Evolutionary conservation across 768 basidiomycete species (phyloP).

Genomic region (Mycena metata): DNA sequence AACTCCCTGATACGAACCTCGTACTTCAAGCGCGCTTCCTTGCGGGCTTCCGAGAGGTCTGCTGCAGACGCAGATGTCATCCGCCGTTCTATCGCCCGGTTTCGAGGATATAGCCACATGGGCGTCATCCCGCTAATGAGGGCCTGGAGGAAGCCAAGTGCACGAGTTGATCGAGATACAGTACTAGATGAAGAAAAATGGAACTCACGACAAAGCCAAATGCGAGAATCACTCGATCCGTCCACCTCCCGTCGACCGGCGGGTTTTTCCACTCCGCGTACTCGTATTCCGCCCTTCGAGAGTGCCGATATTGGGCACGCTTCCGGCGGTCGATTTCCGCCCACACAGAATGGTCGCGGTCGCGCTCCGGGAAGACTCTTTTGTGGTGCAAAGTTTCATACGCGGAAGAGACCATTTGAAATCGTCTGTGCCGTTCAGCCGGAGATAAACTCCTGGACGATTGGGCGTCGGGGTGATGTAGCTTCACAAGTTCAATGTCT

Average conservation of each 20-base stretch:
- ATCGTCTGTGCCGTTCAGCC: constrained; percentile 55
- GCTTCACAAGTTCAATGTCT: constrained; percentile 70
- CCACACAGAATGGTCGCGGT: constrained; percentile 20
- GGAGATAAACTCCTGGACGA: constrained; percentile 47
- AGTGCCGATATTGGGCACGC: constrained; percentile 28
- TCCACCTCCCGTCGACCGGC: constrained; percentile 21
- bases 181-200: background rate
- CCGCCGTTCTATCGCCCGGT: constrained; percentile 13
- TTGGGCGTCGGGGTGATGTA: constrained; percentile 65
- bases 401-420: constrained; percentile 63
- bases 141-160: background rate
- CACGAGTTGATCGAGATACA: background rate
- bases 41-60: constrained; percentile 29
- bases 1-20: constrained; percentile 28
- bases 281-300: constrained; percentile 33
- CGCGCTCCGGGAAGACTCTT: constrained; percentile 14
- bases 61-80: constrained; percentile 19
- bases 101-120: constrained; percentile 29
- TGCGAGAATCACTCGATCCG: constrained; percentile 35
- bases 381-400: constrained; percentile 57
- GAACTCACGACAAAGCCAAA: constrained; percentile 31
- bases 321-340: constrained; percentile 31
- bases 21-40: constrained; percentile 25
- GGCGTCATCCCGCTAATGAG: constrained; percentile 27
- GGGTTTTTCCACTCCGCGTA: constrained; percentile 27